Evolutionary conservation across 75 land plant species (phyloP).

Genomic region (Selaginella moellendorffii): DNA sequence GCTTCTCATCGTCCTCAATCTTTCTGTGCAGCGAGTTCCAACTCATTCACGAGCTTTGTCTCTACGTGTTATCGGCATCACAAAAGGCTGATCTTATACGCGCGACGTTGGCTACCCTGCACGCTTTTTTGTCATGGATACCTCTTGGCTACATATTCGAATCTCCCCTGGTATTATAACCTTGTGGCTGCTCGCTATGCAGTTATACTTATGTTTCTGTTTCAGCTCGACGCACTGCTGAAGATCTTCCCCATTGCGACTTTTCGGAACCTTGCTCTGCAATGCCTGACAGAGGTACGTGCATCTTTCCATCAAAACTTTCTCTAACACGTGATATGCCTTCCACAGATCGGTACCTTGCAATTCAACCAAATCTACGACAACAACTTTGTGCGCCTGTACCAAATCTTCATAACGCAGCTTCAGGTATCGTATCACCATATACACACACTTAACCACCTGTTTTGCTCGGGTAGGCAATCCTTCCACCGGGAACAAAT

Average conservation of each 20-base stretch:
- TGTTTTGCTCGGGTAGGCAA: slow-evolving; percentile 44
- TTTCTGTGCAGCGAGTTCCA: slow-evolving; percentile 69
- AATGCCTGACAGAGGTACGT: slow-evolving; percentile 87
- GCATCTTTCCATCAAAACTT: background rate
- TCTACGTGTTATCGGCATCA: slow-evolving; percentile 80
- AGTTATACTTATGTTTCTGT: background rate
- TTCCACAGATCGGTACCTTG: slow-evolving; percentile 66
- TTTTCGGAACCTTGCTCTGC: slow-evolving; percentile 77
- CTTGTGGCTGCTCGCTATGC: background rate
- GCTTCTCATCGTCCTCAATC: background rate
- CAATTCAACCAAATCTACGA: slow-evolving; percentile 84
- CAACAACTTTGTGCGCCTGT: slow-evolving; percentile 69
- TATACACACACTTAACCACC: too few relatives aligned
- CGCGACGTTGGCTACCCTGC: slow-evolving; percentile 79
- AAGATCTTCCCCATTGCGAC: slow-evolving; percentile 71
- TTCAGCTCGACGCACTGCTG: slow-evolving; percentile 70
- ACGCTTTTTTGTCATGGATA: slow-evolving; percentile 96
- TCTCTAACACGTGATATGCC: background rate
- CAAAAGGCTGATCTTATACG: slow-evolving; percentile 87
- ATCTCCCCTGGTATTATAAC: slow-evolving; percentile 53
- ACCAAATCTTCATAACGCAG: slow-evolving; percentile 80
- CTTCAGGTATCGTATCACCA: slow-evolving; percentile 45
- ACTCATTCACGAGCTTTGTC: slow-evolving; percentile 94
- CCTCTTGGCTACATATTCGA: slow-evolving; percentile 93
- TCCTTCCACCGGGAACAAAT: slow-evolving; percentile 71